These are phyloP conservation scores for Talaromyces ruber DNA, from an alignment of 495 filamentous ascomycete genomes.

Conservation along the genomic window DNA sequence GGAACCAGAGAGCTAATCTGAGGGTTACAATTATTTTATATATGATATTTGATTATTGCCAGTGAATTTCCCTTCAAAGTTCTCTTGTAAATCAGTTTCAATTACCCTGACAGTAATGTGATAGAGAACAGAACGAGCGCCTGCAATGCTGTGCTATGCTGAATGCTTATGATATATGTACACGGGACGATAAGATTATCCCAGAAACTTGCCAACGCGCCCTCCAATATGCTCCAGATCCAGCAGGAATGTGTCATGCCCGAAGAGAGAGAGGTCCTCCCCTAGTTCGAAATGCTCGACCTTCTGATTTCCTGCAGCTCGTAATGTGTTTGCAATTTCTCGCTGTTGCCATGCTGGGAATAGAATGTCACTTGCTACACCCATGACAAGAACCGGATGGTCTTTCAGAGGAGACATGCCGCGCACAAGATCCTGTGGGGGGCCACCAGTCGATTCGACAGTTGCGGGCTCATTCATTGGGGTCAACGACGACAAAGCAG, in stretches of 20 bases:
- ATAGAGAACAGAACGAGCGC: neutral
- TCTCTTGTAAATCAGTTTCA: neutral
- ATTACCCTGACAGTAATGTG: neutral
- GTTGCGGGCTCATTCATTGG: conserved; percentile 10
- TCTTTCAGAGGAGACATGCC: conserved; percentile 64
- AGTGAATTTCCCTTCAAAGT: neutral
- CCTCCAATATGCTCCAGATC: conserved; percentile 90
- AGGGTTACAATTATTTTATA: conserved; percentile 20
- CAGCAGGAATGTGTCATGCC: conserved; percentile 93
- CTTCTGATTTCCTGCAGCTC: conserved; percentile 61
- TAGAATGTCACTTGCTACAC: conserved; percentile 90
- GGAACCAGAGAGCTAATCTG: conserved; percentile 53
- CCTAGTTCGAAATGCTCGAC: conserved; percentile 87
- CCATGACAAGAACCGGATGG: conserved; percentile 79
- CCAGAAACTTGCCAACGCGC: conserved; percentile 68
- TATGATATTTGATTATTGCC: neutral
- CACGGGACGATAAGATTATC: conserved; percentile 20
- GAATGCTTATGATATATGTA: neutral
- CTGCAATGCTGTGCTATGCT: conserved; percentile 4
- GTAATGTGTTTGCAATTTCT: conserved; percentile 82
- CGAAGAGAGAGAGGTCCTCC: conserved; percentile 86
- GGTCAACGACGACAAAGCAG: conserved; percentile 23
- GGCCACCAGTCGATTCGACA: conserved; percentile 21
- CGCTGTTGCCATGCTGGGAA: conserved; percentile 99
- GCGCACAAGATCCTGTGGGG: conserved; percentile 67